A percentile compares a stretch with the other conserved stretches of the same genome.
Evolutionary conservation across 2,329 filamentous ascomycete genomes (phyloP).

Genomic region (Botryotinia narcissicola): DNA sequence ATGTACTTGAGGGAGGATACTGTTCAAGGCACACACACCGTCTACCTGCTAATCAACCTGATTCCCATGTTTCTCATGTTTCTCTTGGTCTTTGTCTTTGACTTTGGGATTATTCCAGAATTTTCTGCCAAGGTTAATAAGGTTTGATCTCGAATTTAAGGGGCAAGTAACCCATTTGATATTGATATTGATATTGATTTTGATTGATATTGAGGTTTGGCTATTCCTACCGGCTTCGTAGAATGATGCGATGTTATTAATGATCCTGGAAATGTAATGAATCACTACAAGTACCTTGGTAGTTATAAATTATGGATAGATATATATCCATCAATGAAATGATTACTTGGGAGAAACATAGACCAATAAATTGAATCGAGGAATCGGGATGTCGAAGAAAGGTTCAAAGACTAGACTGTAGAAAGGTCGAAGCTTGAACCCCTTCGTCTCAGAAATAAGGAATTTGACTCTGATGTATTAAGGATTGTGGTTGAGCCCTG

Average conservation of each 20-base stretch:
- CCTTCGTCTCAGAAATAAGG: not conserved
- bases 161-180: not conserved
- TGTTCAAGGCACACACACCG: not conserved
- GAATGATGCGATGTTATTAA: no score
- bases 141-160: not conserved
- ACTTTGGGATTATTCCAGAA: not conserved
- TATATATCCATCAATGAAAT: not conserved
- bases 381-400: not conserved
- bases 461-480: not conserved
- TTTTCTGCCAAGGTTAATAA: not conserved
- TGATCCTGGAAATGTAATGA: not conserved
- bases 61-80: not conserved
- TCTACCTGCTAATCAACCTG: not conserved
- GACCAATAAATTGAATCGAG: not conserved
- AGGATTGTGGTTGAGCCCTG: not conserved
- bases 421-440: not conserved
- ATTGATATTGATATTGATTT: not conserved
- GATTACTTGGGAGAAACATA: not conserved
- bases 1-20: not conserved
- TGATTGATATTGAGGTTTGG: not conserved
- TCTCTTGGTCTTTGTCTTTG: conserved; percentile 1
- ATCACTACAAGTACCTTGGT: not conserved
- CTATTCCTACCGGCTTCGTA: not conserved
- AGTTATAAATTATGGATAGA: not conserved
- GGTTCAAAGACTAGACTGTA: not conserved